These are phyloP conservation scores for Fomitopsis pulvina DNA, from an alignment of 768 basidiomycete genomes.

Conservation along the genomic window DNA sequence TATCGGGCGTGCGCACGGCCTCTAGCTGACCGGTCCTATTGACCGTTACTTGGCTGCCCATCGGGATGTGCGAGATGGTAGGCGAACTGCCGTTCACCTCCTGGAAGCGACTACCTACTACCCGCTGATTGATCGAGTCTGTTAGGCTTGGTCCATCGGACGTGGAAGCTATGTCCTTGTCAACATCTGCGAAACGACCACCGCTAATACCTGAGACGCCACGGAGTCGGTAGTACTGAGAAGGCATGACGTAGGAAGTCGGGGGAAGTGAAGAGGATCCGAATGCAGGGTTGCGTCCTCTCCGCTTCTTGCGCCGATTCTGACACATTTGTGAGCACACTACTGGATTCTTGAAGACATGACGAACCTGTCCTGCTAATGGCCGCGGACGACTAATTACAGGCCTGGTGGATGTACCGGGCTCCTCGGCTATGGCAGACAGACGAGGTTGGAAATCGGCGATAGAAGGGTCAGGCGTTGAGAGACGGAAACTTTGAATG, in stretches of 20 bases:
- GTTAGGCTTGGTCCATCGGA: conserved; percentile 36
- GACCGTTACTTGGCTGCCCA: conserved; percentile 51
- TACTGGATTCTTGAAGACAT: conserved; percentile 2
- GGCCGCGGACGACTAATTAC: conserved; percentile 68
- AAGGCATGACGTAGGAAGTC: conserved; percentile 74
- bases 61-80: conserved; percentile 49
- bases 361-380: conserved; percentile 28
- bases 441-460: conserved; percentile 33
- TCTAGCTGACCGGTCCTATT: conserved; percentile 44
- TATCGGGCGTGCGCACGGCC: conserved; percentile 17
- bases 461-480: conserved; percentile 69
- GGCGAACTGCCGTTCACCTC: conserved; percentile 61
- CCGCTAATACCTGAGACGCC: conserved; percentile 53
- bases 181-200: conserved; percentile 46
- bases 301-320: conserved; percentile 38
- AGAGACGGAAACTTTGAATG: conserved; percentile 66
- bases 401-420: conserved; percentile 34
- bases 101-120: conserved; percentile 64
- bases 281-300: conserved; percentile 52
- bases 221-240: conserved; percentile 71
- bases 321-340: conserved; percentile 9
- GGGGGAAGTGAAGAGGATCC: conserved; percentile 66
- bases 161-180: conserved; percentile 20
- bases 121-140: conserved; percentile 54
- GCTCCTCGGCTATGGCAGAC: conserved; percentile 30